Percentiles rank a stretch among this genome's conserved stretches.
Evolutionary conservation across 2,329 filamentous ascomycete species (phyloP).

Genomic region (Fusarium illudens): DNA sequence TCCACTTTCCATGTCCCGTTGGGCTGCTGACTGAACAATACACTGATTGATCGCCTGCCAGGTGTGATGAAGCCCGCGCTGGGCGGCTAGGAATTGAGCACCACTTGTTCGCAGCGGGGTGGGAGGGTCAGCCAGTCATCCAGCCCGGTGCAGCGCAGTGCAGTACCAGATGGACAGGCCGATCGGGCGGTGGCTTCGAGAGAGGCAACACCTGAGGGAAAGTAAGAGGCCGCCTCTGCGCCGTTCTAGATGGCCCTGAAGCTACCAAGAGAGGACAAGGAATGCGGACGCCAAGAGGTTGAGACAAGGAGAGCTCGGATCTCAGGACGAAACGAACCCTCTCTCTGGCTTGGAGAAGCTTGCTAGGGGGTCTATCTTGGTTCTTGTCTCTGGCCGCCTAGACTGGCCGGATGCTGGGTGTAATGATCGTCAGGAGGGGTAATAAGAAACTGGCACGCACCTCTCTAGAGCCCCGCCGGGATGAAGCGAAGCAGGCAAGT

Average conservation of each 20-base stretch:
- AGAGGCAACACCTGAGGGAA: not conserved
- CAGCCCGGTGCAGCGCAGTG: no score
- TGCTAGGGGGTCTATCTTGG: not conserved
- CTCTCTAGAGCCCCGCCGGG: not conserved
- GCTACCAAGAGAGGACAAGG: not conserved
- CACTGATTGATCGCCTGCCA: not conserved
- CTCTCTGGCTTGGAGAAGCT: slow-evolving; percentile 2
- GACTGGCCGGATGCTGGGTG: slow-evolving; percentile 8
- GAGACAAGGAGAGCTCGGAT: slow-evolving; percentile 8
- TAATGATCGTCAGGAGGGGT: slow-evolving; percentile 34
- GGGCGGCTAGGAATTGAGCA: slow-evolving; percentile 38
- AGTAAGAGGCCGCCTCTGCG: not conserved
- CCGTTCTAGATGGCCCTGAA: not conserved
- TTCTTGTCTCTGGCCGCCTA: not conserved
- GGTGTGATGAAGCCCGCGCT: slow-evolving; percentile 38
- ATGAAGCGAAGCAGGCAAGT: slow-evolving; percentile 5
- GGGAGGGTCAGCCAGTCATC: slow-evolving; percentile 16
- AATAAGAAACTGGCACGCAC: not conserved
- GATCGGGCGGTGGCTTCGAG: not conserved
- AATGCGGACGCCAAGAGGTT: slow-evolving; percentile 1
- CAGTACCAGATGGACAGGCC: not conserved
- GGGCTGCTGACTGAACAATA: slow-evolving; percentile 26
- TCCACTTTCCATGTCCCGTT: slow-evolving; percentile 22
- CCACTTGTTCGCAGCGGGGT: slow-evolving; percentile 30
- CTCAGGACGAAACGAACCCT: slow-evolving; percentile 23